Conservation (phyloP, 2,329 filamentous ascomycete genomes). For the Penicillium fuscoglaucum region DNA sequence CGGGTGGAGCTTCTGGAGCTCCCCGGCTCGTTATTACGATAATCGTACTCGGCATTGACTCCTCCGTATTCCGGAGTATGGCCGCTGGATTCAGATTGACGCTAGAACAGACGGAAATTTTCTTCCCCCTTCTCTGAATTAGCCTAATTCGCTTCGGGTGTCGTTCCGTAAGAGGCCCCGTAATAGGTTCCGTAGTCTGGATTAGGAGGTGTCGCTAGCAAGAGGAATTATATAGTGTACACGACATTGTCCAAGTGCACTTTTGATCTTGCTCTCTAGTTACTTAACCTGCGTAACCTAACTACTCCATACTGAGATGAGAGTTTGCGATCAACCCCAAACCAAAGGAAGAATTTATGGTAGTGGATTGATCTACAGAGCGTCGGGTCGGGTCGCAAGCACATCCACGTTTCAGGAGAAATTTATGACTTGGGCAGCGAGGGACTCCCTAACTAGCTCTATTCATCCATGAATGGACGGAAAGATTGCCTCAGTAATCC, state of each 20-base stretch:
- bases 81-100: not conserved
- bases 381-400: not conserved
- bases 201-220: not conserved
- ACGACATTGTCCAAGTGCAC: not conserved
- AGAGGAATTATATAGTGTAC: not conserved
- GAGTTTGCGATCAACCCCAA: not conserved
- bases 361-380: slow-evolving; percentile 3
- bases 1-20: slow-evolving; percentile 16
- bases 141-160: not conserved
- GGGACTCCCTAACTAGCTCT: not conserved
- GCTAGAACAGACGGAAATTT: slow-evolving; percentile 9
- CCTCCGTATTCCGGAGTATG: not conserved
- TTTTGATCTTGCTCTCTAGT: not conserved
- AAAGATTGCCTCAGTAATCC: too few relatives aligned
- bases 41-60: not conserved
- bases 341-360: not conserved
- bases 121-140: not conserved
- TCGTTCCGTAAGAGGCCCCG: not conserved
- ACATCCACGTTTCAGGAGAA: not conserved
- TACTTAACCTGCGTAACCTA: not conserved
- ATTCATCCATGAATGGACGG: too few relatives aligned
- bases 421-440: not conserved
- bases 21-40: not conserved
- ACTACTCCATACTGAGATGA: not conserved
- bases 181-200: too few relatives aligned